Evolutionary conservation across 2,329 filamentous ascomycete species (phyloP).

Genomic region (Aspergillus ochraceus): DNA sequence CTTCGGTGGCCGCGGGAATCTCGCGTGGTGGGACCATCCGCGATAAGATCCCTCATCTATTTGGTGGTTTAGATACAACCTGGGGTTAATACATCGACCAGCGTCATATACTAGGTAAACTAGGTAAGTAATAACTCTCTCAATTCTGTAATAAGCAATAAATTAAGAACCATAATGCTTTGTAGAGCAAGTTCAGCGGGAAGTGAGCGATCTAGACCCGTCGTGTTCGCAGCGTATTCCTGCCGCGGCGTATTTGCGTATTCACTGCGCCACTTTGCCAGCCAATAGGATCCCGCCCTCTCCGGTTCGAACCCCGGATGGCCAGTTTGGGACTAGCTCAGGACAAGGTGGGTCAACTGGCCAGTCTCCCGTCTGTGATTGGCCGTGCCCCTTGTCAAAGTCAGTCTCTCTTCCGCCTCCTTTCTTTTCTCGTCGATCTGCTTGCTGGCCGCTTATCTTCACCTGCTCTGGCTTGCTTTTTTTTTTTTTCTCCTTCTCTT

Average conservation of each 20-base stretch:
- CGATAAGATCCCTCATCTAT: not conserved
- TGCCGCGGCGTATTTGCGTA: not conserved
- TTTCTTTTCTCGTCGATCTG: conserved; percentile 17
- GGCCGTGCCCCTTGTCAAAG: conserved; percentile 15
- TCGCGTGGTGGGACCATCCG: not conserved
- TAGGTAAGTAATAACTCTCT: no score
- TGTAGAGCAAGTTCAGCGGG: no score
- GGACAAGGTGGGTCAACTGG: conserved; percentile 2
- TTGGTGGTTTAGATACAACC: no score
- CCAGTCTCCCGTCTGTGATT: conserved; percentile 13
- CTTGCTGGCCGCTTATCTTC: conserved; percentile 4
- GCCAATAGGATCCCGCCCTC: not conserved
- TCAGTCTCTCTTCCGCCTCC: conserved; percentile 20
- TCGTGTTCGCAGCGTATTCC: not conserved
- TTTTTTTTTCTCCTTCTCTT: conserved; percentile 9
- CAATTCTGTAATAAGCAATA: no score
- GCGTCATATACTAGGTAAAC: no score
- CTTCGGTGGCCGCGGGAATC: not conserved
- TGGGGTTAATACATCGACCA: no score
- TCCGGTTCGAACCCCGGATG: conserved; percentile 11
- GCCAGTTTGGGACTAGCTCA: conserved; percentile 10
- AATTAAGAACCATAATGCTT: no score
- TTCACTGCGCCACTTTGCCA: not conserved
- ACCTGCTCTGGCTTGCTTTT: conserved; percentile 1
- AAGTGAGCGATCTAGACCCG: not conserved